Evolutionary conservation across 371 early-diverging fungal genomes (phyloP), one percentile per base, ranked within the genome.

Genomic region (Saksenaea vasiformis): DNA sequence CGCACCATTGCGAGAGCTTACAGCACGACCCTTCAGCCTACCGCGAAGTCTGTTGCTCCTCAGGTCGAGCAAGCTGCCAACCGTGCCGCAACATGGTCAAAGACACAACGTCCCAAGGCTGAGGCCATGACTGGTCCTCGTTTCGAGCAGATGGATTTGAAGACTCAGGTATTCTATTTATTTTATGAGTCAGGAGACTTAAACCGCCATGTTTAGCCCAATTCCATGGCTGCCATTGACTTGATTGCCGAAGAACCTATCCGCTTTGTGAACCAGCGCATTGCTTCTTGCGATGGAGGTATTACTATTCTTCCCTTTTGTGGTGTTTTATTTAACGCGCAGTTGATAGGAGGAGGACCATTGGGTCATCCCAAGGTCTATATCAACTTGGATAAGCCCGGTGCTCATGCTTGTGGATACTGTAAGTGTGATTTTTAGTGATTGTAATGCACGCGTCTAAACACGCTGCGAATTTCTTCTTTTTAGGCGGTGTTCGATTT

Each of bases 291-390:
- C 73, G 91, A 96, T 72, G 98, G 98, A 70, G 95, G 93, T 89
- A 77, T 64, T 60, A 26, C 10, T 22, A 36, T 57, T 8, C 13
- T 60, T 11, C 19, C 28, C 38, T 26, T 26, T 41, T 38, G 44
- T 10, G 27, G 37, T 62, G 22, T 31, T 39, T 58, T 39, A 64
- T 27, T 36, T 24, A 27, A n/a, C n/a, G n/a, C 39, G n/a, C 51
- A 14, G 55, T 66, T 53, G 51, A 5, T 61, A 89, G 95, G 95
- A 34, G 95, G 91, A 56, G 97, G 95, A 67, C 78, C 95, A 54
- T 84, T 97, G 51, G 97, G 97, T 38, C 97, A 97, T 69, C 97
- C 97, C 31, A 92, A 91, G 74, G 92, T 97, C 34, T 97, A 91
- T 78, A 93, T 97, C 74, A 95, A 95, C 82, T 85, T 97, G 80